Conservation (phyloP, 805 yeast genomes). For the Trichomonascus vanleenenianus region DNA sequence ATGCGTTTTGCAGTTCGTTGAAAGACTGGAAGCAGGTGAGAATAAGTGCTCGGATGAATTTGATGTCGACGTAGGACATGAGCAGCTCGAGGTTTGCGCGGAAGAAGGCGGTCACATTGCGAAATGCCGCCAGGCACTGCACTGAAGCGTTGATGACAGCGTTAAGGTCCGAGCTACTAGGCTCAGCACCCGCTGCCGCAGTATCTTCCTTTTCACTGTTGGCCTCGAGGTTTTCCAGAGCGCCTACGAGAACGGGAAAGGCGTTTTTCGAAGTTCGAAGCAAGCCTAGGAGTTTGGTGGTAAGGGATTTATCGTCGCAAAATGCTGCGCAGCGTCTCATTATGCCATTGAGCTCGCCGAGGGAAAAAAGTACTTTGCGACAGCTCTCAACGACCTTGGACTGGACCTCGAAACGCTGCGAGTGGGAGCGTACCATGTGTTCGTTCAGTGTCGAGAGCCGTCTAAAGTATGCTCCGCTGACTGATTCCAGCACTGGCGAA, state of each 20-base stretch:
- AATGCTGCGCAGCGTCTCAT: constrained; percentile 15
- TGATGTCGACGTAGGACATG: constrained; percentile 51
- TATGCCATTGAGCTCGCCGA: constrained; percentile 48
- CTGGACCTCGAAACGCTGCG: constrained; percentile 15
- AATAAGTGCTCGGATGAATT: constrained; percentile 57
- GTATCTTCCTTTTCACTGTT: constrained; percentile 1
- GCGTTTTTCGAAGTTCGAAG: constrained; percentile 11
- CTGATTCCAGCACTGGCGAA: constrained; percentile 12
- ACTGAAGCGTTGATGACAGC: constrained; percentile 21
- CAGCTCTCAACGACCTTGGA: constrained; percentile 36
- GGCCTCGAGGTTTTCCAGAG: constrained; percentile 33
- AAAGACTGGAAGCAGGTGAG: constrained; percentile 55
- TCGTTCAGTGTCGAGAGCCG: constrained; percentile 60
- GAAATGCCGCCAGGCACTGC: constrained; percentile 40
- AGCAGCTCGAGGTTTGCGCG: constrained; percentile 42
- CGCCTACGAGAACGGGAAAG: constrained; percentile 40
- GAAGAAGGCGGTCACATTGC: constrained; percentile 41
- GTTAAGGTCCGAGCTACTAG: constrained; percentile 9
- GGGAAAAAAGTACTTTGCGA: constrained; percentile 54
- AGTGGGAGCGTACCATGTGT: constrained; percentile 21
- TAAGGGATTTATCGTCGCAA: constrained; percentile 12
- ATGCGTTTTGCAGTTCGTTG: constrained; percentile 61
- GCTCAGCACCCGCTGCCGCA: constrained; percentile 2
- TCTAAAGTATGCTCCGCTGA: constrained; percentile 46
- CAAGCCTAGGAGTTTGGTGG: constrained; percentile 8